These are phyloP conservation scores for Aschersonia sp. DNA, from an alignment of 2,329 filamentous ascomycete species.

Conservation along the genomic window DNA sequence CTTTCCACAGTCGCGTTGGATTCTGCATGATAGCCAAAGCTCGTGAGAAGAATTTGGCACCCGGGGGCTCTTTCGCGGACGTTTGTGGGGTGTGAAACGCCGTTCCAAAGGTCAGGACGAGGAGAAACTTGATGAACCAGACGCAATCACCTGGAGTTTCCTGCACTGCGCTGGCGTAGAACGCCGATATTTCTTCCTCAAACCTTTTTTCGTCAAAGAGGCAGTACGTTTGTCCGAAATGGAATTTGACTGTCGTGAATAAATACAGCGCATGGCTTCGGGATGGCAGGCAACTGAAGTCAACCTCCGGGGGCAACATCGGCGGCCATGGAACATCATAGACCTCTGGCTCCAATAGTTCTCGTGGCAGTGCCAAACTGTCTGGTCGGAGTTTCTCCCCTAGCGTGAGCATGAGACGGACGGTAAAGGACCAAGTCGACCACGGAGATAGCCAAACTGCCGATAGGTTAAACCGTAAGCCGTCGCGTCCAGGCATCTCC, in stretches of 20 bases:
- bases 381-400: not conserved
- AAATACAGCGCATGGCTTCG: not conserved
- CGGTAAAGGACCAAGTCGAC: slow-evolving; percentile 1
- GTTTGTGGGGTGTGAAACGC: slow-evolving; percentile 10
- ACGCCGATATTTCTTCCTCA: slow-evolving; percentile 3
- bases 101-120: slow-evolving; percentile 27
- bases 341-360: not conserved
- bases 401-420: not conserved
- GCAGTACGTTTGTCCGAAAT: not conserved
- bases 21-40: slow-evolving; percentile 22
- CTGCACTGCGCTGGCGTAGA: slow-evolving; percentile 8
- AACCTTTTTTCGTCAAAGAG: not conserved
- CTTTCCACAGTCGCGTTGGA: slow-evolving; percentile 17
- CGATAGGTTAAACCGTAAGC: not conserved
- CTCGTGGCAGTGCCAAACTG: not conserved
- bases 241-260: not conserved
- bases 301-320: not conserved
- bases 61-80: slow-evolving; percentile 13
- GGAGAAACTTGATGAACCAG: slow-evolving; percentile 35
- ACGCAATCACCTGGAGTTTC: slow-evolving; percentile 13
- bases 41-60: slow-evolving; percentile 15
- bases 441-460: not conserved
- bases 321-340: not conserved
- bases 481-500: not conserved
- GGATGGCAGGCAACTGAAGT: not conserved